Percentiles rank a stretch among this genome's conserved stretches.
These are phyloP conservation scores for Lineolata rhizophorae DNA, from an alignment of 495 filamentous ascomycete genomes.

Conservation along the genomic window DNA sequence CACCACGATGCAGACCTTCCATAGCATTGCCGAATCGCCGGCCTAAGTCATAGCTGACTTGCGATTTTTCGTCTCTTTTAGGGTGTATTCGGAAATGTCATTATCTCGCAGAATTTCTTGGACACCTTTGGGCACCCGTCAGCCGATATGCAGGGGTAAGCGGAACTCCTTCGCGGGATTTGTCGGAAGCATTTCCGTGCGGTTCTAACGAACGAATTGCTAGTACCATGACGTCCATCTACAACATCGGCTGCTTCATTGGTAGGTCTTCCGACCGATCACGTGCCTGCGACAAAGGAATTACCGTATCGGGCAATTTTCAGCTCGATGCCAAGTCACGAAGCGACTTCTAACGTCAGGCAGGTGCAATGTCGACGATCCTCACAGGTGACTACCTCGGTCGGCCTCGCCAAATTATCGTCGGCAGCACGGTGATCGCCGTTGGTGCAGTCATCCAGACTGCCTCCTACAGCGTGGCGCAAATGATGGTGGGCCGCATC, in stretches of 20 bases:
- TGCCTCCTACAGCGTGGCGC: conserved; percentile 8
- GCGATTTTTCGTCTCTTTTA: no score
- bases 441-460: conserved; percentile 15
- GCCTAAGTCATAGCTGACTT: no score
- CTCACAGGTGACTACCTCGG: conserved; percentile 10
- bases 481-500: conserved; percentile 14
- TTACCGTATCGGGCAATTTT: no score
- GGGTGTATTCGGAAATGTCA: conserved; percentile 10
- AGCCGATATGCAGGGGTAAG: conserved; percentile 10
- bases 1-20: no score
- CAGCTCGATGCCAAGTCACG: no score
- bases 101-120: conserved; percentile 9
- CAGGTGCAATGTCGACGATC: conserved; percentile 9
- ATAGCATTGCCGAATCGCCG: no score
- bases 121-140: conserved; percentile 9
- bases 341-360: no score
- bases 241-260: conserved; percentile 12
- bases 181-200: no score
- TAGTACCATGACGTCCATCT: conserved; percentile 10
- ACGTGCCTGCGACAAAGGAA: no score
- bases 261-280: no score
- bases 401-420: conserved; percentile 6
- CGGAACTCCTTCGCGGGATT: no score
- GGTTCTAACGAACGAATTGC: no score
- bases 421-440: conserved; percentile 10